These are phyloP conservation scores for Fraxinus cuspidata DNA, from an alignment of 257 asterid species.

Conservation along the genomic window DNA sequence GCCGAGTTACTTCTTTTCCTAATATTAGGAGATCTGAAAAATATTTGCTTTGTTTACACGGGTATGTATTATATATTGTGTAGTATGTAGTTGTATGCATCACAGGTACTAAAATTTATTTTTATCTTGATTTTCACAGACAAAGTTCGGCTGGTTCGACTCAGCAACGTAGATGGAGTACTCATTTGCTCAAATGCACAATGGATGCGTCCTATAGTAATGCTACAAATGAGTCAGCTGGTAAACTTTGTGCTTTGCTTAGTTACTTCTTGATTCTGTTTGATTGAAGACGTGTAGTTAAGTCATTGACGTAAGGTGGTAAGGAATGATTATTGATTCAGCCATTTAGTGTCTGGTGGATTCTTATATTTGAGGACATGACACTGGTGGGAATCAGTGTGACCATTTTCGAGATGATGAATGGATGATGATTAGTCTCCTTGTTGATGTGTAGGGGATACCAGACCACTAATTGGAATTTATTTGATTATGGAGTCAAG, in stretches of 20 bases:
- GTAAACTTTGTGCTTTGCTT: slow-evolving; percentile 37
- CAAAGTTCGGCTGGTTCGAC: slow-evolving; percentile 43
- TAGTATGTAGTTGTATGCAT: neutral
- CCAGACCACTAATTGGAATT: neutral
- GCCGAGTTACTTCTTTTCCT: slow-evolving; percentile 38
- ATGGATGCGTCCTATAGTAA: slow-evolving; percentile 87
- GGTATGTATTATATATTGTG: slow-evolving; percentile 34
- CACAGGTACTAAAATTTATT: slow-evolving; percentile 21
- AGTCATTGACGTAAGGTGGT: neutral
- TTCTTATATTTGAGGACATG: neutral
- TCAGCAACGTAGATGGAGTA: slow-evolving; percentile 39
- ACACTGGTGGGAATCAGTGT: neutral
- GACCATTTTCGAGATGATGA: neutral
- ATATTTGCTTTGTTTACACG: slow-evolving; percentile 32
- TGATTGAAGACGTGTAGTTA: neutral
- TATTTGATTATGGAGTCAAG: neutral
- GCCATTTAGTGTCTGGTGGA: neutral
- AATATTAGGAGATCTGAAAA: slow-evolving; percentile 36
- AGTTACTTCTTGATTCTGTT: neutral
- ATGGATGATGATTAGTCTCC: neutral
- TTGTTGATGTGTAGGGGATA: neutral
- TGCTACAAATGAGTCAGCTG: slow-evolving; percentile 57
- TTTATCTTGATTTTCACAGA: slow-evolving; percentile 33
- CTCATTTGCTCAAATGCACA: slow-evolving; percentile 57
- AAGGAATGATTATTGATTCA: neutral